A percentile compares a stretch with the other conserved stretches of the same genome.
Conservation (phyloP, 805 yeast genomes). For the Metschnikowia similis region DNA sequence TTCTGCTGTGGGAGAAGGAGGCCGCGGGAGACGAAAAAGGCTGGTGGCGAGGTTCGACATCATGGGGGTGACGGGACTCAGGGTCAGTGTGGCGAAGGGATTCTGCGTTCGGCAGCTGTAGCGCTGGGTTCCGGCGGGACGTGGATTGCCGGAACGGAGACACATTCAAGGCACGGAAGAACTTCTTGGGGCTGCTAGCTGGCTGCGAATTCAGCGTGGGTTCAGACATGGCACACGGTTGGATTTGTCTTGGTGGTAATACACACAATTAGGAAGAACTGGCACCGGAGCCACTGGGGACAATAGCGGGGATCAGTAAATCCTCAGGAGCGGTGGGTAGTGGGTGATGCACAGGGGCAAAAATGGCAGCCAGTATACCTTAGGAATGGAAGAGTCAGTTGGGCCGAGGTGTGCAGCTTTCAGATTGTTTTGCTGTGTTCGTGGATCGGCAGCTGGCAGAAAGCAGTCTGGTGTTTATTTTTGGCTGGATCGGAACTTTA, state of each 20-base stretch:
- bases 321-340: not conserved
- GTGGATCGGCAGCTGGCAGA: not conserved
- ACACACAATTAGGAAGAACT: not conserved
- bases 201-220: slow-evolving; percentile 1
- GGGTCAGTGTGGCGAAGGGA: not conserved
- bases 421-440: not conserved
- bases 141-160: slow-evolving; percentile 15
- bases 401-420: not conserved
- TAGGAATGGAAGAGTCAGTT: not conserved
- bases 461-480: not conserved
- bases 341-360: not conserved
- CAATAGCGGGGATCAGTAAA: not conserved
- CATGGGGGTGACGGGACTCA: not conserved
- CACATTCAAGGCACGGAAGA: slow-evolving; percentile 13
- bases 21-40: slow-evolving; percentile 4
- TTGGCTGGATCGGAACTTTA: not conserved
- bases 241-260: not conserved
- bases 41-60: not conserved
- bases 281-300: not conserved
- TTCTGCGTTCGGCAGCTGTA: not conserved
- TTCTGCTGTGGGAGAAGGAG: slow-evolving; percentile 10
- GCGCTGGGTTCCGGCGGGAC: not conserved
- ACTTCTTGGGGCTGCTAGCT: slow-evolving; percentile 16
- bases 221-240: not conserved
- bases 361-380: no score